Percentiles rank a stretch among this genome's conserved stretches.
These are phyloP conservation scores for Rostrohypoxylon terebratum DNA, from an alignment of 495 filamentous ascomycete species.

Conservation along the genomic window DNA sequence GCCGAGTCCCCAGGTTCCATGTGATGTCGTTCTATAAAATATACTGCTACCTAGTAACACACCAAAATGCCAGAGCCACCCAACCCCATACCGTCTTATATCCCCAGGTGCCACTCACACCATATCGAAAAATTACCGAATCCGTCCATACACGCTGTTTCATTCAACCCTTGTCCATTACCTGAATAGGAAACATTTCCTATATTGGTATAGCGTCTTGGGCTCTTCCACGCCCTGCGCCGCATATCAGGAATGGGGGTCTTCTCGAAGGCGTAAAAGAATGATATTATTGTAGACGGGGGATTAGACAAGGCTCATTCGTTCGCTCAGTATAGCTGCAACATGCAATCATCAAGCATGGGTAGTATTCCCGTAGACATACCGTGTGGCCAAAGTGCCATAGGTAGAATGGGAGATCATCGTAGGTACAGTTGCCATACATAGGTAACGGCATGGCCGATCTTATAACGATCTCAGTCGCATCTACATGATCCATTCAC, in stretches of 20 bases:
- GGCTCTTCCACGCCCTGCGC: neutral
- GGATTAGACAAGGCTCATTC: slow-evolving; percentile 25
- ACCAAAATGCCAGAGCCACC: slow-evolving; percentile 19
- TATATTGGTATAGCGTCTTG: neutral
- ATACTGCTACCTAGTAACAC: slow-evolving; percentile 32
- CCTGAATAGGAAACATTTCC: slow-evolving; percentile 10
- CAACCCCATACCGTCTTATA: slow-evolving; percentile 15
- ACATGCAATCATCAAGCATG: slow-evolving; percentile 12
- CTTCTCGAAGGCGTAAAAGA: slow-evolving; percentile 25
- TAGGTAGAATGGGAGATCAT: neutral
- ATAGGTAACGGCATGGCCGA: slow-evolving; percentile 9
- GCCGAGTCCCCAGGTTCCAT: slow-evolving; percentile 12
- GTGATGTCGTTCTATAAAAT: slow-evolving; percentile 24
- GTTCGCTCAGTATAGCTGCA: slow-evolving; percentile 6
- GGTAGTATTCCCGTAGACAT: neutral
- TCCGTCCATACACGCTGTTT: neutral
- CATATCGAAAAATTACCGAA: slow-evolving; percentile 9
- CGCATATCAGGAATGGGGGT: neutral
- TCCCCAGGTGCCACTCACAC: slow-evolving; percentile 11
- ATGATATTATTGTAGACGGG: slow-evolving; percentile 18
- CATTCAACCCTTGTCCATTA: slow-evolving; percentile 9
- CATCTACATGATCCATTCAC: slow-evolving; percentile 3
- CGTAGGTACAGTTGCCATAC: slow-evolving; percentile 2
- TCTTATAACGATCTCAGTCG: slow-evolving; percentile 8
- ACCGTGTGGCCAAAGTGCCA: slow-evolving; percentile 1